Base-by-base conservation (phyloP, 2,329 filamentous ascomycete species). In the Cladosporium sp. region DNA sequence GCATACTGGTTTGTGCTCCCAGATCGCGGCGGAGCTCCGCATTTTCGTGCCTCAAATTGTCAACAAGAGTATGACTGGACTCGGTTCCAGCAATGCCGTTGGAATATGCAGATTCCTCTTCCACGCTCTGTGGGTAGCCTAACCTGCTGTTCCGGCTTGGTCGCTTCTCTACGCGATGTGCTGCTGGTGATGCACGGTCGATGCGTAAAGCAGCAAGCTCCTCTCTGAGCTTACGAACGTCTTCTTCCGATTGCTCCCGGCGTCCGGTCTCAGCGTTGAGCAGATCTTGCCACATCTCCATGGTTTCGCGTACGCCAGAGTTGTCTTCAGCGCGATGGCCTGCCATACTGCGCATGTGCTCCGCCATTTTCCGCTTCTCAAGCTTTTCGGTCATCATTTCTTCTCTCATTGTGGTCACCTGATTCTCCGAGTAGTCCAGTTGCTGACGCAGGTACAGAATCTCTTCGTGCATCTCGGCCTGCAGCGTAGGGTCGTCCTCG, bases 1-100 rank as follows among this genome's bases (percentile, higher is more conserved):
- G 82, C 91, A 99, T 97, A 0, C 92, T 97, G 0, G 92, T 96
- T 72, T 99, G 94, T 2, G 94, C 94, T 61, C 92, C 91, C 30
- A 97, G 89, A 73, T 97, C 92, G 56, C 92, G 88, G 55, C 93
- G 86, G 34, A 99, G 76, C 72, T 97, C 93, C 2, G 91, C 90
- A 68, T 97, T 97, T 69, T 97, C 93, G 70, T 93, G 91, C 54
- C 90, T 88, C 28, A 97, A 78, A 65, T 95, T 88, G 62, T 96
- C 91, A n/a, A 40, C 79, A 77, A 59, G 80, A 79, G 40, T 78
- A 75, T 47, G 50, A n/a, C 59, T 63, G 6, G 64, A 64, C 28
- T 63, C 65, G 2, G 61, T 40, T 39, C 60, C 55, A 43, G 79
- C 78, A 47, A 61, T 50, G 40, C 65, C 68, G 40, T 67, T 75